Percentiles rank a stretch among this genome's conserved stretches.
These are phyloP conservation scores for Penicillium goetzii DNA, from an alignment of 495 filamentous ascomycete genomes.

Conservation along the genomic window DNA sequence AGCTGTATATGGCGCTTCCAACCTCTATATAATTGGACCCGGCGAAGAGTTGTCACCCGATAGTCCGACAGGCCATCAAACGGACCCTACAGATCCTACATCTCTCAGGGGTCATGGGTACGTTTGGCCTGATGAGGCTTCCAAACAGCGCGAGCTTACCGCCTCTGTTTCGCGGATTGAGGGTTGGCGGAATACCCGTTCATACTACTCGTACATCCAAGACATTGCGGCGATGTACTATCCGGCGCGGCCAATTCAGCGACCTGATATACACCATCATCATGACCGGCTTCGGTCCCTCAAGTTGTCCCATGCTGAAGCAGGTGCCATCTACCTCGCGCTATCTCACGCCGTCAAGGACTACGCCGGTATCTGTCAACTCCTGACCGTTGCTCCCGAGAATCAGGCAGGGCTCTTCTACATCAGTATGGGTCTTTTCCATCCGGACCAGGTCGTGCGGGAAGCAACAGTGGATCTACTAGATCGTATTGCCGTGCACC, in stretches of 20 bases:
- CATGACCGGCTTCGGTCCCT: constrained; percentile 85
- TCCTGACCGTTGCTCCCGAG: constrained; percentile 85
- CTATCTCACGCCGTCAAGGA: constrained; percentile 74
- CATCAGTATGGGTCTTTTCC: constrained; percentile 89
- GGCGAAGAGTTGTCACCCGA: constrained; percentile 52
- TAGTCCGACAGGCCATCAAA: constrained; percentile 49
- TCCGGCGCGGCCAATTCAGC: constrained; percentile 72
- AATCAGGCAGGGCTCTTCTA: constrained; percentile 91
- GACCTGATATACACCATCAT: constrained; percentile 85
- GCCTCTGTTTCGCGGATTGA: constrained; percentile 91
- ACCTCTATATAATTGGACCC: constrained; percentile 82
- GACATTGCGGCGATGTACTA: constrained; percentile 61
- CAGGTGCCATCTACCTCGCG: constrained; percentile 78
- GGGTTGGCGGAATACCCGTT: constrained; percentile 92
- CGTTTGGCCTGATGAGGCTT: constrained; percentile 83
- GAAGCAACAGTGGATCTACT: constrained; percentile 77
- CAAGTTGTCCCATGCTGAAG: constrained; percentile 69
- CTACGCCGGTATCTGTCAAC: constrained; percentile 86
- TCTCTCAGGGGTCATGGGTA: constrained; percentile 83
- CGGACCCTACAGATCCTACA: constrained; percentile 57
- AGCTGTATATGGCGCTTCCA: constrained; percentile 85
- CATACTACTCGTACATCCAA: constrained; percentile 93
- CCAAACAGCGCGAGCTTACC: constrained; percentile 81
- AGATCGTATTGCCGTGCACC: constrained; percentile 80
- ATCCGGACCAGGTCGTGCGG: constrained; percentile 79